Percentiles rank a stretch among this genome's conserved stretches.
Conservation (phyloP, 176 grass and related monocot genomes). For the Musa acuminata region DNA sequence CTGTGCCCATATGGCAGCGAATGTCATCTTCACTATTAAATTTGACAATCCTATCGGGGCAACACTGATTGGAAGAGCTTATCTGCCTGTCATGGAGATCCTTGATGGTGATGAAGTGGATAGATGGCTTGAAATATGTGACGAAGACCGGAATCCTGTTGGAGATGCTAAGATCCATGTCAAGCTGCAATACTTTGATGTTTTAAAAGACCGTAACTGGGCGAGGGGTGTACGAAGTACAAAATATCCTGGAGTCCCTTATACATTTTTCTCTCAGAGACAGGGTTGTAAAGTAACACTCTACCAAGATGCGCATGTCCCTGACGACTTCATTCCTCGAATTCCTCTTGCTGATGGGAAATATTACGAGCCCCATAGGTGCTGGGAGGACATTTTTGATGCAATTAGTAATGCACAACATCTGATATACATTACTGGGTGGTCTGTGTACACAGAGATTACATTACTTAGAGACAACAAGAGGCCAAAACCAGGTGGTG, state of each 20-base stretch:
- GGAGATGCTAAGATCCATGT: conserved; percentile 21
- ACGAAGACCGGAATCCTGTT: conserved; percentile 7
- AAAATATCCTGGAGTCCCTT: conserved; percentile 23
- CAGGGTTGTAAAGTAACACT: conserved; percentile 13
- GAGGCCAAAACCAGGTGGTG: conserved; percentile 20
- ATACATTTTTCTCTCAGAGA: conserved; percentile 21
- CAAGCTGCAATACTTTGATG: conserved; percentile 13
- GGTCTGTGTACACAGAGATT: conserved; percentile 19
- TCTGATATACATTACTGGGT: conserved; percentile 23
- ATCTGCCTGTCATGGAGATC: conserved; percentile 29
- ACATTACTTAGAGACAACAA: conserved; percentile 4
- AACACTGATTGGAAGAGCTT: conserved; percentile 75
- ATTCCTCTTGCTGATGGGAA: conserved; percentile 19
- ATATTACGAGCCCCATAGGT: conserved; percentile 2
- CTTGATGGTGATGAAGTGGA: conserved; percentile 19
- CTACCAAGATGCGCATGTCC: conserved; percentile 21
- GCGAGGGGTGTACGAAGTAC: conserved; percentile 5
- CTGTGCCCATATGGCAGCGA: conserved; percentile 70
- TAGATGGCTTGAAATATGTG: conserved; percentile 17
- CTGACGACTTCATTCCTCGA: conserved; percentile 18
- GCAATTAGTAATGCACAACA: conserved; percentile 19
- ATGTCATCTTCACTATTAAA: conserved; percentile 86
- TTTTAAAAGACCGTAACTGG: conserved; percentile 17
- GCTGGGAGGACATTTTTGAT: conserved; percentile 24
- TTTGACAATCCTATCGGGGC: conserved; percentile 55